A percentile compares a stretch with the other conserved stretches of the same genome.
phyloP scores from a whole-genome alignment of 2,329 filamentous ascomycete genomes.

The Colletotrichum tropicicola region DNA sequence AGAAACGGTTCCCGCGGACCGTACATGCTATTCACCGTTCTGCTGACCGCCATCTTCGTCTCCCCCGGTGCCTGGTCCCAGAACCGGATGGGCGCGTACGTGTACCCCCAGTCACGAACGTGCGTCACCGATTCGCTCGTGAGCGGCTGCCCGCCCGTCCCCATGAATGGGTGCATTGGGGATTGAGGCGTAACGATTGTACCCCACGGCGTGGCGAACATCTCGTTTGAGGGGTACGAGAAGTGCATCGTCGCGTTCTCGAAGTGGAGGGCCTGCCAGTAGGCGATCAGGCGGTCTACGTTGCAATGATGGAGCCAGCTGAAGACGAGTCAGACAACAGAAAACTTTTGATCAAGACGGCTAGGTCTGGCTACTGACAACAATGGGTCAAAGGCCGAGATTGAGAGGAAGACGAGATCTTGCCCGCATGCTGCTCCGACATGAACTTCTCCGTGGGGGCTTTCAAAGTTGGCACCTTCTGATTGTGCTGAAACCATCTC shows the following conservation, averaged over 20 bases:
- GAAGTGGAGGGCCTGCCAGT: constrained; percentile 57
- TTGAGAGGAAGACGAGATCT: constrained; percentile 47
- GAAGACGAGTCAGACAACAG: not conserved
- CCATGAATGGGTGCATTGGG: constrained; percentile 61
- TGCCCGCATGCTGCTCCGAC: constrained; percentile 45
- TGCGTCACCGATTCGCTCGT: constrained; percentile 47
- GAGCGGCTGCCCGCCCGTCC: constrained; percentile 47
- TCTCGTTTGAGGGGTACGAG: constrained; percentile 44
- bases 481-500: constrained; percentile 50
- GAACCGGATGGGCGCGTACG: constrained; percentile 49
- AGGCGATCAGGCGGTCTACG: constrained; percentile 71
- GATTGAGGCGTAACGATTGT: constrained; percentile 52
- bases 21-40: constrained; percentile 65
- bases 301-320: constrained; percentile 65
- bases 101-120: constrained; percentile 49
- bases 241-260: constrained; percentile 42
- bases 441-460: constrained; percentile 54
- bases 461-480: constrained; percentile 51
- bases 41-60: constrained; percentile 67
- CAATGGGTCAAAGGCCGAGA: constrained; percentile 55
- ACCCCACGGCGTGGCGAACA: constrained; percentile 51
- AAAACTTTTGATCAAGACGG: not conserved
- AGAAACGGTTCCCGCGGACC: constrained; percentile 27
- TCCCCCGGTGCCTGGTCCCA: constrained; percentile 66
- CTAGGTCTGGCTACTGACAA: constrained; percentile 46